Percentiles rank a stretch among this genome's conserved stretches.
Conservation (phyloP, 352 stramenopile genomes). For the Globisporangium nunn region DNA sequence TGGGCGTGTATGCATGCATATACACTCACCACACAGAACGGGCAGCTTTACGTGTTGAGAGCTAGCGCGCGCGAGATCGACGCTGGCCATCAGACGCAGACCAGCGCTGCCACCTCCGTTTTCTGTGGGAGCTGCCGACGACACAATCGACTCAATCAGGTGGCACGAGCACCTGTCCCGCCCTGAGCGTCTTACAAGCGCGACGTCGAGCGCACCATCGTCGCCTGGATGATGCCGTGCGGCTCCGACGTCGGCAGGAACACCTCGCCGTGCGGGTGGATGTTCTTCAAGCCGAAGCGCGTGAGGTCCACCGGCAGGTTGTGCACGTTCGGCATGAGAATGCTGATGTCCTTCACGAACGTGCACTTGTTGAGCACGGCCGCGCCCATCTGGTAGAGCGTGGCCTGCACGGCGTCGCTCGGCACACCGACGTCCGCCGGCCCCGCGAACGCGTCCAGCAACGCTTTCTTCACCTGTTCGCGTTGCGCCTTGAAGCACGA, state of each 20-base stretch:
- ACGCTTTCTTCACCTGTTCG: constrained; percentile 49
- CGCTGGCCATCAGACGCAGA: no score
- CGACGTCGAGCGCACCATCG: constrained; percentile 54
- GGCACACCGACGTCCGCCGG: constrained; percentile 68
- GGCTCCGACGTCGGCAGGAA: constrained; percentile 84
- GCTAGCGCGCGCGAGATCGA: no score
- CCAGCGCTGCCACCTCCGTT: no score
- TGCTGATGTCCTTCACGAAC: constrained; percentile 65
- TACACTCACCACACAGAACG: not conserved
- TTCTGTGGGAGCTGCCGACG: not conserved
- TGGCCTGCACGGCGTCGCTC: constrained; percentile 77
- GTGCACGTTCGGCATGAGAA: constrained; percentile 87
- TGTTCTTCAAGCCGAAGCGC: constrained; percentile 82
- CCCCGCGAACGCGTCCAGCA: constrained; percentile 76
- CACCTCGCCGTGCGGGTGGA: constrained; percentile 83
- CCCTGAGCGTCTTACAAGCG: constrained; percentile 26
- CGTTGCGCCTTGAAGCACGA: constrained; percentile 35
- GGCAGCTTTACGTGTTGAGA: not conserved
- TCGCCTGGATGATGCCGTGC: constrained; percentile 84
- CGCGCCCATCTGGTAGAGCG: constrained; percentile 83
- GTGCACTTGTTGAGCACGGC: constrained; percentile 61
- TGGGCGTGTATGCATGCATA: no score
- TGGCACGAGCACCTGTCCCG: no score
- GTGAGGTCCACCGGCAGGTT: constrained; percentile 83
- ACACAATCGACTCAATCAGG: not conserved